Conservation (phyloP, 2,329 filamentous ascomycete genomes). For the Epichloe elymi region DNA sequence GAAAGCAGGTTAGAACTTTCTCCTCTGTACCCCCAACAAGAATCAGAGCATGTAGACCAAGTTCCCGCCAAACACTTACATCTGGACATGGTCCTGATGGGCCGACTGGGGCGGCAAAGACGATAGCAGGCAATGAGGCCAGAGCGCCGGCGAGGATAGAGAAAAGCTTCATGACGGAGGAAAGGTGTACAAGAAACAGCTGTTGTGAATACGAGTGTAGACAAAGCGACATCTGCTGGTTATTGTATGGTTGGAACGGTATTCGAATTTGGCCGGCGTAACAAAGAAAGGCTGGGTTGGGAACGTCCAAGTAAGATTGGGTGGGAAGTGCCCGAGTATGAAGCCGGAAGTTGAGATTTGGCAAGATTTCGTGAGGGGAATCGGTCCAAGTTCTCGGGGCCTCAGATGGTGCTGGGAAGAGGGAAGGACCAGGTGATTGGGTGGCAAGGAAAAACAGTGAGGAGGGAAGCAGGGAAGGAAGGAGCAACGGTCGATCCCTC, state of each 20-base stretch:
- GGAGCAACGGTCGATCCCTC: background rate
- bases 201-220: background rate
- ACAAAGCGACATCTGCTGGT: background rate
- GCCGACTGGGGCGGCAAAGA: conserved; percentile 15
- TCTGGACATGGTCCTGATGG: conserved; percentile 22
- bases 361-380: background rate
- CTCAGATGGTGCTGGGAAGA: too few relatives aligned
- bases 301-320: too few relatives aligned
- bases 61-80: conserved; percentile 11
- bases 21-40: background rate
- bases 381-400: background rate
- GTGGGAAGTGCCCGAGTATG: background rate
- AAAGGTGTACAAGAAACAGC: background rate
- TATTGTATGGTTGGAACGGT: background rate
- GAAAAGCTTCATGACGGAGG: conserved; percentile 4
- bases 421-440: too few relatives aligned
- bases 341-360: background rate
- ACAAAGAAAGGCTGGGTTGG: too few relatives aligned
- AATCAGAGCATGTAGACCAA: background rate
- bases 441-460: too few relatives aligned
- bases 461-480: background rate
- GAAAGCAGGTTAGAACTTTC: background rate
- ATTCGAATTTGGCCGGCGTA: too few relatives aligned
- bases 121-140: conserved; percentile 9
- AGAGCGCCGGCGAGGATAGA: background rate